Evolutionary conservation across 371 early-diverging fungal species (phyloP).

Genomic region (Lichtheimia corymbifera): DNA sequence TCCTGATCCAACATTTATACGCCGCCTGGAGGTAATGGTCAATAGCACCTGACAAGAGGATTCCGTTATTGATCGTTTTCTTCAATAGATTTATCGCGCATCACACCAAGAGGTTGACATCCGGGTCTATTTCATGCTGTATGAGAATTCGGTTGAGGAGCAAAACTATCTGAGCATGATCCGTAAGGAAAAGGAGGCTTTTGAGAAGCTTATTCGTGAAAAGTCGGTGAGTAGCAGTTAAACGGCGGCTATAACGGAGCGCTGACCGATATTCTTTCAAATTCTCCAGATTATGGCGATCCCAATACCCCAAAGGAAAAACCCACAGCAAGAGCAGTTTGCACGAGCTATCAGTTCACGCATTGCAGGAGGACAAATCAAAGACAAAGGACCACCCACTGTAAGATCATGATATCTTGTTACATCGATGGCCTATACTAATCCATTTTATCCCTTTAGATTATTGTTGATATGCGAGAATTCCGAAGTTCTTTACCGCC

Average conservation of each 20-base stretch:
- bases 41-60: neutral
- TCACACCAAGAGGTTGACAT: constrained; percentile 53
- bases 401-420: constrained; percentile 14
- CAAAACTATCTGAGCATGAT: constrained; percentile 86
- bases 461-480: constrained; percentile 95
- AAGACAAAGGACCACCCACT: constrained; percentile 20
- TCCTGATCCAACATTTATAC: constrained; percentile 84
- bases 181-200: constrained; percentile 89
- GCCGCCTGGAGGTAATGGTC: constrained; percentile 76
- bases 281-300: constrained; percentile 65
- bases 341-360: constrained; percentile 59
- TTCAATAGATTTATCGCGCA: constrained; percentile 60
- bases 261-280: neutral
- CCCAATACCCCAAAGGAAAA: constrained; percentile 58
- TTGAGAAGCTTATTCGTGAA: constrained; percentile 91
- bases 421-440: neutral
- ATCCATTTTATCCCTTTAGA: constrained; percentile 15
- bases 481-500: constrained; percentile 92
- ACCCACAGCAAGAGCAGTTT: constrained; percentile 47
- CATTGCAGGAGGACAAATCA: constrained; percentile 56
- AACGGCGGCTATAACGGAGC: neutral
- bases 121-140: constrained; percentile 89
- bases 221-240: constrained; percentile 65
- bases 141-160: constrained; percentile 95
- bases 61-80: neutral